Percentiles rank a stretch among this genome's conserved stretches.
These are phyloP conservation scores for Wickerhamiella qilinensis DNA, from an alignment of 805 yeast species.

Conservation along the genomic window DNA sequence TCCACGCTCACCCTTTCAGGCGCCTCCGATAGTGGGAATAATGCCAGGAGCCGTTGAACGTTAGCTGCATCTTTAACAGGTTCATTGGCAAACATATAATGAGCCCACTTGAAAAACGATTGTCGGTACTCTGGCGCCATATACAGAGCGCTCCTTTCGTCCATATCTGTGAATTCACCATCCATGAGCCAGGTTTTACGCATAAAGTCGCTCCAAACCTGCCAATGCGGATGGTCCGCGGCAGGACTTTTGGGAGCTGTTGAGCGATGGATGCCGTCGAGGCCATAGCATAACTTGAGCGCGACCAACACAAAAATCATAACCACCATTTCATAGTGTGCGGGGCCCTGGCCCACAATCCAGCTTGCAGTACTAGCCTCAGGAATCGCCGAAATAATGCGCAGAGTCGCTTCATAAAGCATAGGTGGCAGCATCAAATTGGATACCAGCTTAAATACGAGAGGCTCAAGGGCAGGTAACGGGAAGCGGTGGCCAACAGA, in stretches of 20 bases:
- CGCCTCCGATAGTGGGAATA: neutral
- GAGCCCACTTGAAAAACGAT: neutral
- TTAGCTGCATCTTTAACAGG: neutral
- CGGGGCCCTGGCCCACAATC: slow-evolving; percentile 1
- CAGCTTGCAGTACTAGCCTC: neutral
- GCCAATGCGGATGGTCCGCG: slow-evolving; percentile 13
- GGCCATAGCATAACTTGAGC: slow-evolving; percentile 12
- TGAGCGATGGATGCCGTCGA: slow-evolving; percentile 10
- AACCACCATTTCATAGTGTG: neutral
- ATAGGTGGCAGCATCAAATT: slow-evolving; percentile 36
- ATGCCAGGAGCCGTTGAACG: neutral
- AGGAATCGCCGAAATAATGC: slow-evolving; percentile 11
- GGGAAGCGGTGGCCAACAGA: neutral
- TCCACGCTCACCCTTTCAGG: neutral
- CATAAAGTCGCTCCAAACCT: slow-evolving; percentile 22
- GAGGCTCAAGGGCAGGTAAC: slow-evolving; percentile 15
- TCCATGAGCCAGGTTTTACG: slow-evolving; percentile 16
- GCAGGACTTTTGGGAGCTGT: slow-evolving; percentile 5
- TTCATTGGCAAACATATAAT: neutral
- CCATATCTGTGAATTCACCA: slow-evolving; percentile 15
- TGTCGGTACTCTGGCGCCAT: neutral
- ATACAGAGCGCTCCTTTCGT: slow-evolving; percentile 11
- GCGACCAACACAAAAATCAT: slow-evolving; percentile 7
- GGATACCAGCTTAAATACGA: slow-evolving; percentile 27
- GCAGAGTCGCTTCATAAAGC: slow-evolving; percentile 25